Percentiles rank a stretch among this genome's conserved stretches.
phyloP scores from a whole-genome alignment of 2,329 filamentous ascomycete genomes.

The Colletotrichum neosansevieriae region DNA sequence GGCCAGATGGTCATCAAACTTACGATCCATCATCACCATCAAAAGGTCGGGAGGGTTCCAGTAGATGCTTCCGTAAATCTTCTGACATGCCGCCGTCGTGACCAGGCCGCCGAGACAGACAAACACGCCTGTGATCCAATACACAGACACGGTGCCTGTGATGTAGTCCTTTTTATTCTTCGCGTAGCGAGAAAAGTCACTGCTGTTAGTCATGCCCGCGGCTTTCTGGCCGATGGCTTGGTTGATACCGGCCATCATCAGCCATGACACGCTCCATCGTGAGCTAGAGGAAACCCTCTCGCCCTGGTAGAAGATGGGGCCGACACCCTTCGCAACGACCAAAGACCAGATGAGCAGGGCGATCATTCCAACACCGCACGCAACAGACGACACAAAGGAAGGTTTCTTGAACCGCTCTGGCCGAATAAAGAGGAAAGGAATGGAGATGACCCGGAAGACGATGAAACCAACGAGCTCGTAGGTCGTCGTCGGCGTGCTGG shows the following conservation, averaged over 20 bases:
- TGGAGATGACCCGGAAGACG: slow-evolving; percentile 64
- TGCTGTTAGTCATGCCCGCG: slow-evolving; percentile 53
- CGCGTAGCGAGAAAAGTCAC: slow-evolving; percentile 53
- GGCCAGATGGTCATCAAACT: neutral
- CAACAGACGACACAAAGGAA: slow-evolving; percentile 56
- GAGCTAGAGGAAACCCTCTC: neutral
- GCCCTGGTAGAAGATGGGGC: slow-evolving; percentile 52
- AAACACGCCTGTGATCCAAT: slow-evolving; percentile 51
- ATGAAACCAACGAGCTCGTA: slow-evolving; percentile 62
- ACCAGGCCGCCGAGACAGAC: slow-evolving; percentile 54
- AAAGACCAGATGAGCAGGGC: slow-evolving; percentile 61
- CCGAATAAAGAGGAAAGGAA: slow-evolving; percentile 59
- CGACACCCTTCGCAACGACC: slow-evolving; percentile 55
- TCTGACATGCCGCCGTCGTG: slow-evolving; percentile 53
- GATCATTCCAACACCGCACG: slow-evolving; percentile 59
- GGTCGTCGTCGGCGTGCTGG: slow-evolving; percentile 51
- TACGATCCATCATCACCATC: slow-evolving; percentile 46
- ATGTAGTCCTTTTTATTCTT: slow-evolving; percentile 48
- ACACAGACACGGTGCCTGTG: slow-evolving; percentile 50
- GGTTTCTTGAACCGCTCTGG: slow-evolving; percentile 61
- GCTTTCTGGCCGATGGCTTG: slow-evolving; percentile 53
- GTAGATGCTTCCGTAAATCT: slow-evolving; percentile 49
- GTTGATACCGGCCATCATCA: slow-evolving; percentile 52
- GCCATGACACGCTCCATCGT: slow-evolving; percentile 50
- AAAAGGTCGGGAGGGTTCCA: slow-evolving; percentile 54